These are phyloP conservation scores for Camellia japonica DNA, from an alignment of 148 eudicot genomes.

Conservation along the genomic window DNA sequence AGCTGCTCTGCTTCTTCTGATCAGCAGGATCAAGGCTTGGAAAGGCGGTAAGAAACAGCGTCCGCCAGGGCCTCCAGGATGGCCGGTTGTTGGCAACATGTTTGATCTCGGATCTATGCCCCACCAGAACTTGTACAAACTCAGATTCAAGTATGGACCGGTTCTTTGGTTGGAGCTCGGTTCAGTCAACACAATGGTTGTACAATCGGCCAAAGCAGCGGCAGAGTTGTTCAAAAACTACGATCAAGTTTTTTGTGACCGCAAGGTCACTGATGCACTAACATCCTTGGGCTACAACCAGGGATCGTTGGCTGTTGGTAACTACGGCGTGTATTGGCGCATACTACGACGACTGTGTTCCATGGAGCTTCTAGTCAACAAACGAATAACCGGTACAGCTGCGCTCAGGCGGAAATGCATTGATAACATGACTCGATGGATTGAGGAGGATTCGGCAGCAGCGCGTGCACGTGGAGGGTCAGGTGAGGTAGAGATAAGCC, in stretches of 20 bases:
- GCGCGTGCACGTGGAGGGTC: constrained; percentile 7
- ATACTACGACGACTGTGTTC: constrained; percentile 19
- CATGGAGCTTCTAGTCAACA: constrained; percentile 18
- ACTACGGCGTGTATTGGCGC: constrained; percentile 25
- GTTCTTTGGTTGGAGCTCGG: constrained; percentile 29
- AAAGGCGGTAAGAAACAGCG: neutral
- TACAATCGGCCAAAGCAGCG: constrained; percentile 17
- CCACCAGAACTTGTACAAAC: constrained; percentile 15
- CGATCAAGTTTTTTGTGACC: constrained; percentile 14
- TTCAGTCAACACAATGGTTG: constrained; percentile 28
- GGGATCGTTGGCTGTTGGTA: constrained; percentile 15
- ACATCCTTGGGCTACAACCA: constrained; percentile 21
- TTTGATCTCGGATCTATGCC: constrained; percentile 20
- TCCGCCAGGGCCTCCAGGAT: constrained; percentile 27
- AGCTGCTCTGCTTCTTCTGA: neutral
- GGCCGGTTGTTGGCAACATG: constrained; percentile 25
- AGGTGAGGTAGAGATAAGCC: constrained; percentile 20
- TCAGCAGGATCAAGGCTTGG: neutral
- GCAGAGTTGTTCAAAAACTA: constrained; percentile 25
- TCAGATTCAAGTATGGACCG: constrained; percentile 20
- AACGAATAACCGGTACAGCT: constrained; percentile 16
- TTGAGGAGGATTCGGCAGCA: constrained; percentile 16
- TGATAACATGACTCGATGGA: constrained; percentile 28
- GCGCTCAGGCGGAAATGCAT: constrained; percentile 14
- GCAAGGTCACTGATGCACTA: constrained; percentile 15